A percentile compares a stretch with the other conserved stretches of the same genome.
These are phyloP conservation scores for Diutina siamensis DNA, from an alignment of 1,139 yeast genomes.

Conservation along the genomic window DNA sequence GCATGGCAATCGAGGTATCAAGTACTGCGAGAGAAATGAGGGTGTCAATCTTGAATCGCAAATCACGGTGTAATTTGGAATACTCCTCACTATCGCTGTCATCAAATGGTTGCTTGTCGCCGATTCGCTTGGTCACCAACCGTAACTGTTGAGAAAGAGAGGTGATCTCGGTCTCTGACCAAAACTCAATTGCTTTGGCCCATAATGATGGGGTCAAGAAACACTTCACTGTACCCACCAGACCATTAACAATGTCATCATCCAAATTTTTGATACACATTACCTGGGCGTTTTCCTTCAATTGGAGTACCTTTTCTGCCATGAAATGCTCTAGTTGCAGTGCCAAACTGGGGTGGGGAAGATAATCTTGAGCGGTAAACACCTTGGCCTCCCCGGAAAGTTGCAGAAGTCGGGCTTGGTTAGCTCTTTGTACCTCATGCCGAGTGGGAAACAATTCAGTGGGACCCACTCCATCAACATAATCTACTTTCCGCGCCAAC, in stretches of 20 bases:
- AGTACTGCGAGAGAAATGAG: neutral
- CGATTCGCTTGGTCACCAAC: neutral
- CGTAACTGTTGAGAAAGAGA: slow-evolving; percentile 7
- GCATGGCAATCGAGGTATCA: neutral
- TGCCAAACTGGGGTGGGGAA: slow-evolving; percentile 28
- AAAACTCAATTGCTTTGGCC: slow-evolving; percentile 18
- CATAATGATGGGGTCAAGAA: slow-evolving; percentile 25
- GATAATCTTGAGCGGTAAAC: slow-evolving; percentile 55
- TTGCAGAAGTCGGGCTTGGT: slow-evolving; percentile 38
- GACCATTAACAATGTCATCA: slow-evolving; percentile 73
- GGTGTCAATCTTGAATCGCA: neutral
- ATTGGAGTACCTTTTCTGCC: slow-evolving; percentile 8
- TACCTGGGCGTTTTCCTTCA: slow-evolving; percentile 84
- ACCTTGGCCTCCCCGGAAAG: slow-evolving; percentile 37
- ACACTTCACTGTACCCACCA: slow-evolving; percentile 64
- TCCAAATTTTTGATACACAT: slow-evolving; percentile 76
- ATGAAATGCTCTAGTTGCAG: neutral
- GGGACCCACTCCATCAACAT: slow-evolving; percentile 66
- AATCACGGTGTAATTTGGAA: too few relatives aligned
- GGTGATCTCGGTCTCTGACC: slow-evolving; percentile 16
- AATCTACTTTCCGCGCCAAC: slow-evolving; percentile 43
- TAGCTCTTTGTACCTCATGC: slow-evolving; percentile 73
- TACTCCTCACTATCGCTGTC: neutral
- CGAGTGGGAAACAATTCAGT: slow-evolving; percentile 84
- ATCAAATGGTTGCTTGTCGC: neutral